Percentiles rank a stretch among this genome's conserved stretches.
These are phyloP conservation scores for Eutypa lata DNA, from an alignment of 2,329 filamentous ascomycete genomes.

Conservation along the genomic window DNA sequence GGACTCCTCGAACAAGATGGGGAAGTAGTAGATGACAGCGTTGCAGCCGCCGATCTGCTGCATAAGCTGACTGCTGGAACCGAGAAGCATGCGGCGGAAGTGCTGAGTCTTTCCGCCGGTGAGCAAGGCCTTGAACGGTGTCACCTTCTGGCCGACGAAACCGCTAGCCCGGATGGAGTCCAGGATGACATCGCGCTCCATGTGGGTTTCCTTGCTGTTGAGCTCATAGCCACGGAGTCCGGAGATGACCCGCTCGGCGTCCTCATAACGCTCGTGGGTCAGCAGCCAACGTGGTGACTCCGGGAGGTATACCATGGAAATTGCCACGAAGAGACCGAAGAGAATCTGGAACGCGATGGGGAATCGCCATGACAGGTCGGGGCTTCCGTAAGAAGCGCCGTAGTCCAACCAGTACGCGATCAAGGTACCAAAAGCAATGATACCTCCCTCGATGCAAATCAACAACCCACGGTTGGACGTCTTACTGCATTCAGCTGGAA, in stretches of 20 bases:
- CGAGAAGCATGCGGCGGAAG: constrained; percentile 61
- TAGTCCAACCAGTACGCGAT: constrained; percentile 51
- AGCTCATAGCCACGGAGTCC: constrained; percentile 39
- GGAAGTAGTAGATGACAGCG: constrained; percentile 59
- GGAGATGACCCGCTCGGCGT: constrained; percentile 33
- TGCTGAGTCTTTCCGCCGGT: constrained; percentile 64
- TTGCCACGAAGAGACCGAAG: constrained; percentile 41
- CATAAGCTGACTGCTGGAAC: constrained; percentile 57
- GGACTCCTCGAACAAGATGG: constrained; percentile 50
- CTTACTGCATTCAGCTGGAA: constrained; percentile 40
- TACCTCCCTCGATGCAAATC: constrained; percentile 42
- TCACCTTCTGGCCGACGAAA: constrained; percentile 40
- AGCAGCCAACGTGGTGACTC: constrained; percentile 45
- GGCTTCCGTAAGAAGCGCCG: constrained; percentile 39
- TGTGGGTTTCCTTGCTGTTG: constrained; percentile 53
- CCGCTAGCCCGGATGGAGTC: constrained; percentile 60
- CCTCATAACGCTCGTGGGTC: constrained; percentile 45
- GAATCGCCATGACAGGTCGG: constrained; percentile 51
- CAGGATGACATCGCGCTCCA: constrained; percentile 59
- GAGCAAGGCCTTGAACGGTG: constrained; percentile 51
- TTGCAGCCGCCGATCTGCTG: constrained; percentile 60
- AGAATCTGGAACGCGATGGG: constrained; percentile 48
- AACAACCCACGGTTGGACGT: constrained; percentile 40
- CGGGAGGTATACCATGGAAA: constrained; percentile 42
- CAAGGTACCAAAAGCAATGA: constrained; percentile 42